Evolutionary conservation across 108 stramenopile genomes (phyloP), one percentile per base, ranked within the genome.

Genomic region (Bacterosira constricta): DNA sequence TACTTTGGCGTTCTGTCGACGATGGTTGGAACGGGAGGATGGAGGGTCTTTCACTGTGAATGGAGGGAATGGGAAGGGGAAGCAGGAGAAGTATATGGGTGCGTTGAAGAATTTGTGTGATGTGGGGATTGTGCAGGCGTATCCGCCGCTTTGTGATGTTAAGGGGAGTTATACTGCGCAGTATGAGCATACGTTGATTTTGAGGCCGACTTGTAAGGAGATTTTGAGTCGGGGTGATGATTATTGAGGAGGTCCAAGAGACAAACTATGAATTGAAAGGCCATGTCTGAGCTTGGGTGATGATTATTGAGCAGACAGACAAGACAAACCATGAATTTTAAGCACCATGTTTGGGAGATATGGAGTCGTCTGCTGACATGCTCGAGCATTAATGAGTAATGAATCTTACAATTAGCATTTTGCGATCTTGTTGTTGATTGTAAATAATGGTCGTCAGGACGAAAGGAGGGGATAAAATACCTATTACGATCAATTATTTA

Each of bases 41-140:
- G 97, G 97, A 17, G 97, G 97, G 29, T 96, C 94, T 3, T 64
- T 82, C 36, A 63, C 91, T 49, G 77, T 96, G n/a, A 86, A 99
- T 88, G 95, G 94, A 0, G 54, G 64, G 23, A 78, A 75, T 5
- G 99, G 97, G 23, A 78, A 75, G 8, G 99, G 97, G 23, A 88
- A 90, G 69, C 99, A 99, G 81, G 91, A 92, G 51, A 96, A 97
- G 58, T 99, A 99, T 75, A 88, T 98, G 83, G 97, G 97, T 10
- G 99, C 96, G 20, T 81, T 99, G 68, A 97, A 97, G 83, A 96
- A 98, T 80, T 81, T 99, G 15, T 99, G 98, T 71, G 98, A 98
- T 79, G 96, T 94, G 45, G 97, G 98, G 30, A 86, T 99, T 51
- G 84, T 99, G 26, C 83, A 92, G 63, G 80, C 98, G 4, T 99